Evolutionary conservation across 1,284 basidiomycete species (phyloP).

Genomic region (Boletus semigastroideus): DNA sequence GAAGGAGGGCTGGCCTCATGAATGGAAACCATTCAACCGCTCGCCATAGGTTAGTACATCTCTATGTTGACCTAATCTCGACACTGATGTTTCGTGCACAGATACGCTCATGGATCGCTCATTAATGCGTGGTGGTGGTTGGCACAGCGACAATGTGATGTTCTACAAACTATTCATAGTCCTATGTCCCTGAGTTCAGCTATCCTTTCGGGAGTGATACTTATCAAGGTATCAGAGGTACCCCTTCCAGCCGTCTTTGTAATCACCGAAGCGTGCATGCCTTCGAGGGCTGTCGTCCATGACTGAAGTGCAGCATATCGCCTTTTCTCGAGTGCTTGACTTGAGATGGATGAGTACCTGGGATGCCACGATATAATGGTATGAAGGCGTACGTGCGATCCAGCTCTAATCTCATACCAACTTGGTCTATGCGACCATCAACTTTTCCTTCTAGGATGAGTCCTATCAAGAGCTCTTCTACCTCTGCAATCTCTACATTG

Average conservation of each 20-base stretch:
- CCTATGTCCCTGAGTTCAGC: conserved; percentile 30
- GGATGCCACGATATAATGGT: not conserved
- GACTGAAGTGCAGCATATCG: conserved; percentile 80
- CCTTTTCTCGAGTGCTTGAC: conserved; percentile 80
- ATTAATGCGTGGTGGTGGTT: conserved; percentile 1
- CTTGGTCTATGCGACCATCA: conserved; percentile 94
- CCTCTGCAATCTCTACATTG: conserved; percentile 84
- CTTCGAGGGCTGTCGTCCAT: conserved; percentile 78
- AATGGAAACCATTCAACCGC: conserved; percentile 66
- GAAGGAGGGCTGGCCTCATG: conserved; percentile 73
- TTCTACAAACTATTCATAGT: conserved; percentile 17
- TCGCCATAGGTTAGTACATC: conserved; percentile 36
- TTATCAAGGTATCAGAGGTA: conserved; percentile 27
- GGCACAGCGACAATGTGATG: not conserved
- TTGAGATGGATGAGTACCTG: conserved; percentile 32
- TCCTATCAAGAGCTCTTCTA: conserved; percentile 90
- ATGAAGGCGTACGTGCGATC: conserved; percentile 71
- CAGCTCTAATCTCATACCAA: conserved; percentile 87
- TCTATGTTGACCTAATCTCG: not conserved
- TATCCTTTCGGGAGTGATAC: conserved; percentile 33
- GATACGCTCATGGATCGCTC: not conserved
- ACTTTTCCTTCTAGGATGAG: conserved; percentile 95
- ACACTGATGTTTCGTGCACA: conserved; percentile 2
- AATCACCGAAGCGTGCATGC: conserved; percentile 69
- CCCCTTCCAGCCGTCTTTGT: conserved; percentile 61